Percentiles rank a stretch among this genome's conserved stretches.
phyloP scores from a whole-genome alignment of 805 yeast species.

The Cyberlindnera suaveolens region DNA sequence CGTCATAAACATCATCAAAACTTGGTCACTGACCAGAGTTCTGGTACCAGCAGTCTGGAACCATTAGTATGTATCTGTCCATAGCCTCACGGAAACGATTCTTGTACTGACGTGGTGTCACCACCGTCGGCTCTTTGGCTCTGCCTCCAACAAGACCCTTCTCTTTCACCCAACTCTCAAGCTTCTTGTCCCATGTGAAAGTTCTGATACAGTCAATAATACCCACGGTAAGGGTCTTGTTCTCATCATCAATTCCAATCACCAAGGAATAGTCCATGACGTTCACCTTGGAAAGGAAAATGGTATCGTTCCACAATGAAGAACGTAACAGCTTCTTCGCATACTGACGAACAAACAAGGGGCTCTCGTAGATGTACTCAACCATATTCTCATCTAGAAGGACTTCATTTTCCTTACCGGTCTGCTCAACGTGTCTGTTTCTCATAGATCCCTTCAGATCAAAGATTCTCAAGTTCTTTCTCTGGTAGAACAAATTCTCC shows the following conservation, averaged over 20 bases:
- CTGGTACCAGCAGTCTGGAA: slow-evolving; percentile 64
- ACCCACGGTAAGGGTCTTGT: slow-evolving; percentile 77
- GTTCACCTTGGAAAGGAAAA: slow-evolving; percentile 92
- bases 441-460: slow-evolving; percentile 98
- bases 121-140: slow-evolving; percentile 92
- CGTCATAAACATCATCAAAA: too few species aligned
- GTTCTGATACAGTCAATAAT: slow-evolving; percentile 91
- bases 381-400: slow-evolving; percentile 96
- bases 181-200: slow-evolving; percentile 97
- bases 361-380: slow-evolving; percentile 93
- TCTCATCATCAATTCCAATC: slow-evolving; percentile 76
- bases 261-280: slow-evolving; percentile 98
- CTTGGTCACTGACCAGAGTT: slow-evolving; percentile 12
- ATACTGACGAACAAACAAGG: slow-evolving; percentile 87
- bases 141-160: slow-evolving; percentile 83
- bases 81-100: slow-evolving; percentile 94
- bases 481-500: slow-evolving; percentile 90
- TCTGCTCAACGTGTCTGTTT: slow-evolving; percentile 92
- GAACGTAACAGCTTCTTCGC: slow-evolving; percentile 82
- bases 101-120: slow-evolving; percentile 93
- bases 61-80: slow-evolving; percentile 93
- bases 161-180: slow-evolving; percentile 98
- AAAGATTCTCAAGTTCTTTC: slow-evolving; percentile 77
- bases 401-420: slow-evolving; percentile 93
- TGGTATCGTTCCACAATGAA: slow-evolving; percentile 90